Evolutionary conservation across 1,139 yeast genomes (phyloP), one percentile per base, ranked within the genome.

Genomic region (Diutina pseudorugosa): DNA sequence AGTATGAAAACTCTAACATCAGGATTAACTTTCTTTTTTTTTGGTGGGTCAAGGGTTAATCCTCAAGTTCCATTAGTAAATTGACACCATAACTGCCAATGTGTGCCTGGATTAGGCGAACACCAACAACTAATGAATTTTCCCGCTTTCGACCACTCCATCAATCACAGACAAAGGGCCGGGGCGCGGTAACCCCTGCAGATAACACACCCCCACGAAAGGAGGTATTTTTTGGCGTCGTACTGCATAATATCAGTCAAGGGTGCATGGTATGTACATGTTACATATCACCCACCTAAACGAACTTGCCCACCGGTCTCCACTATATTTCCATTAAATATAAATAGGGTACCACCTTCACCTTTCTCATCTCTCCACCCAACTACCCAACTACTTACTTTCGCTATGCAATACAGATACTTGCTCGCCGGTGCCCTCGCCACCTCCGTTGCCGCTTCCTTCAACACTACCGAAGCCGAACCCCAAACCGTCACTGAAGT

Each of bases 341-440:
- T 30, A 30, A 30, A 30, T 30, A 30, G 36, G 36, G 11, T 9
- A 14, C 36, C 36, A 30, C 4, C 36, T 30, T 30, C 36, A 30
- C 8, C 4, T 7, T 4, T 30, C 36, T 36, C 20, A 9, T 40
- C n/a, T 40, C 20, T 16, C 6, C 42, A n/a, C 19, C 14, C 14
- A 11, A 11, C 20, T n/a, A 44, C n/a, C 51, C 43, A 36, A 48
- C 42, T 48, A 33, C 51, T 27, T 30, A 20, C 51, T 36, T 20
- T 48, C 42, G 41, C 19, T 36, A 48, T 48, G 51, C 40, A 48
- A 33, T 48, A 20, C 51, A 36, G 18, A n/a, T 21, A 14, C 51
- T 21, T 48, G 30, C 20, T 36, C 42, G 51, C 51, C 30, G 51
- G 47, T 21, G 47, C 51, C 43, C 43, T 36, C 14, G 51, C 51